Evolutionary conservation across 2,329 filamentous ascomycete species (phyloP), one percentile per base, ranked within the genome.

Genomic region (Simplicillium sp.): DNA sequence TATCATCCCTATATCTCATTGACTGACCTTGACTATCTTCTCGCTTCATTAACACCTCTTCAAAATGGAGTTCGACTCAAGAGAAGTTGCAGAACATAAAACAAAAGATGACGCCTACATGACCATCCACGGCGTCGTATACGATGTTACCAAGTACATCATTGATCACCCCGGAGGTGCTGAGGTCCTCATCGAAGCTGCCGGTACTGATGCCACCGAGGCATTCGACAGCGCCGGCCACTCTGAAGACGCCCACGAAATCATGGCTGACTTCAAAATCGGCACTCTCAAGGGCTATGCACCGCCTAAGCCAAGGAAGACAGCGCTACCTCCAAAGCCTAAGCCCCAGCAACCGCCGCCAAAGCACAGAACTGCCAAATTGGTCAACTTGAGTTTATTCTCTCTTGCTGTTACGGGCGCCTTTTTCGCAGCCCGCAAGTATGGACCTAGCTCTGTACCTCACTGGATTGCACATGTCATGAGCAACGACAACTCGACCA

Each of bases 161-260:
- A 58, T 70, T 17, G 75, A 81, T 42, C 78, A 82, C 45, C 78
- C 78, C 40, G 86, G 86, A 51, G 87, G 87, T 56, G 78, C 82
- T 53, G 84, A 89, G 54, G 77, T 89, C 44, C 68, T 92, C 33
- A 68, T 86, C 44, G 86, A 90, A 47, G 81, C 86, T 20, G 85
- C 73, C 50, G 87, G 87, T 43, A 80, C 81, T 50, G 85, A 92
- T 62, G 80, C 82, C 37, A 86, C 82, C 34, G 80, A 86, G 56
- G 82, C 79, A 34, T 92, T 89, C 54, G 85, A 92, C 64, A 83
- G 89, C 54, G 84, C 87, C 31, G 86, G 86, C 35, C 87, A 94
- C 67, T 87, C 82, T 36, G 83, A 87, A 17, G 68, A 71, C 41
- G 67, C 67, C 3, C 57, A 52, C 38, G 66, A 68, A 32, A 62